Evolutionary conservation across 192 early-diverging fungal species (phyloP).

Genomic region (Rhizoclosmatium globosum): DNA sequence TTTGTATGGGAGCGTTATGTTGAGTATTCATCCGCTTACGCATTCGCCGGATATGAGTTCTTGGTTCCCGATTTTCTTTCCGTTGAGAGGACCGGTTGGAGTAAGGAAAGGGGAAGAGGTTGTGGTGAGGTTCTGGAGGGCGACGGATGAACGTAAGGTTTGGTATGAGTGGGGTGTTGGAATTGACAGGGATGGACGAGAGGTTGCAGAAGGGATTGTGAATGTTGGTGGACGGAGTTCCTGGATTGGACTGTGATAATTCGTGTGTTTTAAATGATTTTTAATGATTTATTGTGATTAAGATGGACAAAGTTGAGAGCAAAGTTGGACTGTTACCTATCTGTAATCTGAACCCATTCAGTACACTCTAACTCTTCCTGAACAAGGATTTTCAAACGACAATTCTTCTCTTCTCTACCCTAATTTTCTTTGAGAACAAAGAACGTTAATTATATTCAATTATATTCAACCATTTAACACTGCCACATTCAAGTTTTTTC

Average conservation of each 20-base stretch:
- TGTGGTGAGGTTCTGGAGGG: conserved; percentile 85
- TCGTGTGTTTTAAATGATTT: too few species aligned
- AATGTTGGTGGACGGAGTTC: conserved; percentile 15
- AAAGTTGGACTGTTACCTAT: too few species aligned
- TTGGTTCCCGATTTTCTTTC: conserved; percentile 99
- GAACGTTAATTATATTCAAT: too few species aligned
- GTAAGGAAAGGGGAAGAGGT: conserved; percentile 68
- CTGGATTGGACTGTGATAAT: conserved; percentile 21
- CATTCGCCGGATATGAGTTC: conserved; percentile 95
- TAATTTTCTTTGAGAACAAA: too few species aligned
- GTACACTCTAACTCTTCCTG: too few species aligned
- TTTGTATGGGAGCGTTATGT: conserved; percentile 84
- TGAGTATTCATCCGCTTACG: conserved; percentile 83
- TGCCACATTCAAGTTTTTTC: too few species aligned
- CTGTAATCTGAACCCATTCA: too few species aligned
- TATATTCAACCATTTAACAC: too few species aligned
- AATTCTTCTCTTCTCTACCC: too few species aligned
- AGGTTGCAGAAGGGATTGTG: conserved; percentile 60
- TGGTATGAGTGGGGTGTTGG: conserved; percentile 97
- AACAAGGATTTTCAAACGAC: too few species aligned
- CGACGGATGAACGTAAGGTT: conserved; percentile 77
- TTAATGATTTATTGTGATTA: too few species aligned
- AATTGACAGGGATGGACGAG: conserved; percentile 13
- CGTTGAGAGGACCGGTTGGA: conserved; percentile 80
- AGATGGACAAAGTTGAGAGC: too few species aligned